Evolutionary conservation across 495 filamentous ascomycete genomes (phyloP), one percentile per base, ranked within the genome.

Genomic region (Daldinia childiae): DNA sequence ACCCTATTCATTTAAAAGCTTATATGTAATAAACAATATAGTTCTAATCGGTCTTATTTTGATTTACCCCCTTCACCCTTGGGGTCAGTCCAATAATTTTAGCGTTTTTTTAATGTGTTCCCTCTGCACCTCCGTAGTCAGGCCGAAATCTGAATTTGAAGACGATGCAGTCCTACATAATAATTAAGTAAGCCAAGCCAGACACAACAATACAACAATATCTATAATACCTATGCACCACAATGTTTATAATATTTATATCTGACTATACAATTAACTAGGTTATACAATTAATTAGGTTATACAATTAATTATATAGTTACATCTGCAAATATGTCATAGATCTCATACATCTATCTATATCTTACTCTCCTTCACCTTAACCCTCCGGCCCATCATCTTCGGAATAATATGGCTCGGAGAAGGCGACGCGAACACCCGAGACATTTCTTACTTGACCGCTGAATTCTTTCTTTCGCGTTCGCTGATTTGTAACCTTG

Each of bases 381-480:
- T 34, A 1, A 2, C 29, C 29, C 27, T 26, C 43, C 14, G n/a
- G 19, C 55, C 62, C 62, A 24, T 11, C 4, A 34, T 29, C 30
- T 68, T 64, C 39, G 58, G 57, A 59, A 59, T 6, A 26, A 27
- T 1, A n/a, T 12, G 17, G 34, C 30, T 68, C 63, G 69, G 69
- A 59, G 69, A 50, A 64, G 3, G 54, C 63, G 60, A 65, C 12
- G 60, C 52, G 58, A 51, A 73, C 34, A 58, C 30, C 70, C 70
- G 61, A 69, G 55, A 72, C 64, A 48, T 39, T 54, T 17, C 58
- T 50, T 50, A 51, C 50, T 55, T 68, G 55, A 51, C 32, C 58
- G 64, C 30, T 45, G 68, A 62, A 11, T 52, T 41, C 38, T 11
- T 19, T 15, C 32, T 45, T 48, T 24, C 26, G 41, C 26, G 21